phyloP scores from a whole-genome alignment of 257 asterid species.

The Penstemon eatonii region DNA sequence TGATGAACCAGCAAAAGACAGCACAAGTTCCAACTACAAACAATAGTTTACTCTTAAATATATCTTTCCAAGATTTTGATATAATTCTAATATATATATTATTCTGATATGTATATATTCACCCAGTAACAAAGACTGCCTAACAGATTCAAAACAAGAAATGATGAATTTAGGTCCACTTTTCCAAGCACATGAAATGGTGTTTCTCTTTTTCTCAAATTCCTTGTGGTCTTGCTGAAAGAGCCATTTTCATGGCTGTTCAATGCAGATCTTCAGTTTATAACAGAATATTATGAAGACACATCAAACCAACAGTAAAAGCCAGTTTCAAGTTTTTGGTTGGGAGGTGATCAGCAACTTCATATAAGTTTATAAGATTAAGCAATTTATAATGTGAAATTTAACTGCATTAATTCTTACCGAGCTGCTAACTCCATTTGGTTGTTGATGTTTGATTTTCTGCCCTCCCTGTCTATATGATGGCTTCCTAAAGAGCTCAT shows the following conservation, averaged over 20 bases:
- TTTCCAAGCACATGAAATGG: conserved; percentile 10
- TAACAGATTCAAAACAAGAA: conserved; percentile 14
- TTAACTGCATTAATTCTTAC: conserved; percentile 38
- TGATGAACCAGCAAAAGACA: conserved; percentile 11
- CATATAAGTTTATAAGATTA: background rate
- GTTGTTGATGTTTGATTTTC: conserved; percentile 39
- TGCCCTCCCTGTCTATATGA: conserved; percentile 29
- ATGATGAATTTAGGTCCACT: background rate
- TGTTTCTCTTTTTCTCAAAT: background rate
- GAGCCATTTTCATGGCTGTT: conserved; percentile 22
- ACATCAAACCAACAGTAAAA: conserved; percentile 13
- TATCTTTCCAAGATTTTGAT: conserved; percentile 4
- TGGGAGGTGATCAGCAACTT: background rate
- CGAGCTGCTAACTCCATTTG: conserved; percentile 55
- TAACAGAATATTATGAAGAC: background rate
- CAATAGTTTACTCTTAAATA: conserved; percentile 1
- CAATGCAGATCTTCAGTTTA: conserved; percentile 12
- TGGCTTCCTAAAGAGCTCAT: conserved; percentile 34
- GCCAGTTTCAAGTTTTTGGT: conserved; percentile 15
- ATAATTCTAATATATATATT: background rate
- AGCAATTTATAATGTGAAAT: background rate
- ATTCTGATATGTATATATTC: background rate
- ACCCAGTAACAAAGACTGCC: background rate
- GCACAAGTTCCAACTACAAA: conserved; percentile 15
- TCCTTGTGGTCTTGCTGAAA: conserved; percentile 7